These are phyloP conservation scores for Patellaria atrata DNA, from an alignment of 495 filamentous ascomycete genomes.

Conservation along the genomic window DNA sequence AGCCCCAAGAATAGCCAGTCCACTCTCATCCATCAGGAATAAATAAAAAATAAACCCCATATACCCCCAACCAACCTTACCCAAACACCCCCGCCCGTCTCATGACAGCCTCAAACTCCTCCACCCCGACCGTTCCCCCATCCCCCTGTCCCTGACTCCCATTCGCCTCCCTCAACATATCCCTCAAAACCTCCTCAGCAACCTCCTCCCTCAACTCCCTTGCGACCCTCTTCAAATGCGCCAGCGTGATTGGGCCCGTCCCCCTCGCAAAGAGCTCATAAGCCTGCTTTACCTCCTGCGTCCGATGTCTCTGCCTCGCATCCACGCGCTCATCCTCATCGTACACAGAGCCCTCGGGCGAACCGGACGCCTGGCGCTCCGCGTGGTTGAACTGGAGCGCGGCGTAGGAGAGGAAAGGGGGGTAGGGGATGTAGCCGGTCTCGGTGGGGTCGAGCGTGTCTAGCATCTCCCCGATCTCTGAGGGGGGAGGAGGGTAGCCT, in stretches of 20 bases:
- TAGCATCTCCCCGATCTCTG: slow-evolving; percentile 46
- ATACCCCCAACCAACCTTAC: too few relatives aligned
- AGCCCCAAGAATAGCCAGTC: too few relatives aligned
- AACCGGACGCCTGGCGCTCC: slow-evolving; percentile 28
- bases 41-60: too few relatives aligned
- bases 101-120: slow-evolving; percentile 81
- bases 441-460: slow-evolving; percentile 67
- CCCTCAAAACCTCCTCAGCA: slow-evolving; percentile 60
- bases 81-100: slow-evolving; percentile 66
- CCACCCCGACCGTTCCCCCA: slow-evolving; percentile 52
- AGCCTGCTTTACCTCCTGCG: slow-evolving; percentile 63
- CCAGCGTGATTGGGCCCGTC: slow-evolving; percentile 51
- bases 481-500: slow-evolving; percentile 50
- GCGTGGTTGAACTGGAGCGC: slow-evolving; percentile 64
- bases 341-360: slow-evolving; percentile 32
- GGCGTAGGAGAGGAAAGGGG: slow-evolving; percentile 66
- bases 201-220: slow-evolving; percentile 69
- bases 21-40: too few relatives aligned
- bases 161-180: slow-evolving; percentile 89
- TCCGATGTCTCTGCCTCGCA: slow-evolving; percentile 8
- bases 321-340: slow-evolving; percentile 28
- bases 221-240: slow-evolving; percentile 64
- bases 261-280: slow-evolving; percentile 61
- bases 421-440: slow-evolving; percentile 60
- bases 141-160: slow-evolving; percentile 56